These are phyloP conservation scores for Coemansia sp. DNA, from an alignment of 192 early-diverging fungal species.

Conservation along the genomic window DNA sequence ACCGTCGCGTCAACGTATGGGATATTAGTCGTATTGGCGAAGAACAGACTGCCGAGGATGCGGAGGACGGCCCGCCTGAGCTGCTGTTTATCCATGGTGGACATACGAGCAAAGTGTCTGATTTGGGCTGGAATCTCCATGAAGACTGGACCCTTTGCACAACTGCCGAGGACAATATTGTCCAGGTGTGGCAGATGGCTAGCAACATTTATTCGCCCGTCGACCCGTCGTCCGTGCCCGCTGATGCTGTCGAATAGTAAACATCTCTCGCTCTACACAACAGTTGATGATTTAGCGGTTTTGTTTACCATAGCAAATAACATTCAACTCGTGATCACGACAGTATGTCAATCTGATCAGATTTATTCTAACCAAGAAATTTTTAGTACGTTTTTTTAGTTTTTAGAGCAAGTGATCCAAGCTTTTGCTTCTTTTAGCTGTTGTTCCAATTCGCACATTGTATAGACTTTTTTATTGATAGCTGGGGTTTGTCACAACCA, in stretches of 20 bases:
- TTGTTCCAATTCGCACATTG: neutral
- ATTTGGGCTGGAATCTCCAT: constrained; percentile 93
- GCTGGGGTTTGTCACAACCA: neutral
- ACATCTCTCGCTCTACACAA: neutral
- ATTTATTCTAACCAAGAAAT: neutral
- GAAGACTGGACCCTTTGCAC: constrained; percentile 93
- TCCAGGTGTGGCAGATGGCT: constrained; percentile 99
- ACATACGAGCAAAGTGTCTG: constrained; percentile 94
- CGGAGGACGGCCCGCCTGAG: constrained; percentile 97
- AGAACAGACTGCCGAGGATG: constrained; percentile 91
- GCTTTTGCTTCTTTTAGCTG: neutral
- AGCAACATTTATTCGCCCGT: constrained; percentile 56
- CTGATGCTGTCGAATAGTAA: constrained; percentile 30
- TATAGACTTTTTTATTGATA: constrained; percentile 1
- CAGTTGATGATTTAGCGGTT: neutral
- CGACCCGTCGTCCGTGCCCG: constrained; percentile 36
- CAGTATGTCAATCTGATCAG: neutral
- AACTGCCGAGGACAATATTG: constrained; percentile 95
- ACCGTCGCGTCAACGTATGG: constrained; percentile 93
- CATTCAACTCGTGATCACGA: too few species aligned
- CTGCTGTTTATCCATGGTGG: constrained; percentile 98
- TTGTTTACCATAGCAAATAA: too few species aligned
- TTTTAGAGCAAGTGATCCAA: neutral
- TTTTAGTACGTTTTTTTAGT: neutral
- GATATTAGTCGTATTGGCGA: constrained; percentile 92